Percentiles rank a stretch among this genome's conserved stretches.
Evolutionary conservation across 139 green algal genomes (phyloP).

Genomic region (Tetradesmus obliquus): DNA sequence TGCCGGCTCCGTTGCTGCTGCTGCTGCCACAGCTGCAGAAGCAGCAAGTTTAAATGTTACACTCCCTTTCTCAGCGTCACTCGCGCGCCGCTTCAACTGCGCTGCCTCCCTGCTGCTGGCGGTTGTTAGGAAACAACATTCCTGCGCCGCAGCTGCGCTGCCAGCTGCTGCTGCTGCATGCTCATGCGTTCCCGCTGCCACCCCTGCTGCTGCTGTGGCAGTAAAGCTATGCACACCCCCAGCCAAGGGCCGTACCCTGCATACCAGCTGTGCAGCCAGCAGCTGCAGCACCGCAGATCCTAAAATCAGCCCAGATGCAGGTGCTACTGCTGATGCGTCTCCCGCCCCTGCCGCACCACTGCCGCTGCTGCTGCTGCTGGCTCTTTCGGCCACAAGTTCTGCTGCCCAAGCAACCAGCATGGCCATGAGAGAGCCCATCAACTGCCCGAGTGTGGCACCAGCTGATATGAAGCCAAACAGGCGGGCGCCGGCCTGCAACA

Average conservation of each 20-base stretch:
- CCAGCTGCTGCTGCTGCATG: neutral
- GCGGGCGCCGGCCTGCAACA: neutral
- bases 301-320: conserved; percentile 50
- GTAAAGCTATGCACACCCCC: neutral
- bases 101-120: neutral
- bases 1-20: neutral
- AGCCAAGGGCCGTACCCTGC: neutral
- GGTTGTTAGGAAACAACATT: neutral
- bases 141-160: neutral
- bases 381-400: neutral
- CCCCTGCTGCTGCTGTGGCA: neutral
- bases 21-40: neutral
- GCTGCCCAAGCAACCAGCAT: conserved; percentile 9
- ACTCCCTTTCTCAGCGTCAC: neutral
- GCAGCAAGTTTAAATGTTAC: neutral
- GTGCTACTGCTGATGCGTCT: neutral
- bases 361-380: conserved; percentile 15
- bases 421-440: conserved; percentile 67
- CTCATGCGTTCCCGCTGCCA: neutral
- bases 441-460: conserved; percentile 73
- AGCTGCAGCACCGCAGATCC: conserved; percentile 47
- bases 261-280: conserved; percentile 29
- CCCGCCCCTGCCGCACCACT: neutral
- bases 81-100: neutral
- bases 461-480: conserved; percentile 54